Evolutionary conservation across 768 basidiomycete genomes (phyloP), one percentile per base, ranked within the genome.

Genomic region (Tricholoma saponaceum): DNA sequence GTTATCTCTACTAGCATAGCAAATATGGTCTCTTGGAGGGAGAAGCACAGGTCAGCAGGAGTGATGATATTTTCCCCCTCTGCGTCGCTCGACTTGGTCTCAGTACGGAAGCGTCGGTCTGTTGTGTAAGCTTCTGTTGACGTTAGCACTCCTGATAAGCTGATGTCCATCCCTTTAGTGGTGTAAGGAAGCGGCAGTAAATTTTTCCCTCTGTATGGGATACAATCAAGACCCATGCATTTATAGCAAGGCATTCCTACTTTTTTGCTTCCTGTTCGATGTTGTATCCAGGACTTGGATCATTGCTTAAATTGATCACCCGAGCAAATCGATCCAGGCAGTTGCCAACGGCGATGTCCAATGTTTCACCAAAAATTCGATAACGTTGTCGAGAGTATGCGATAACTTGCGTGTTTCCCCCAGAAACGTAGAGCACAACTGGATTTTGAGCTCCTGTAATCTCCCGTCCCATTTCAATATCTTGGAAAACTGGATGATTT

Each of bases 1-100:
- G 97, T 98, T 59, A 98, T 99, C 74, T 99, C 97, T 14, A 99
- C 97, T 2, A 99, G 79, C 97, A 99, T 99, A 0, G 95, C 90
- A 70, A 90, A 99, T 0, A 98, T 86, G 0, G 92, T 97, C 73
- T 99, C 97, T 73, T 99, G 97, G 3, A 99, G 76, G 5, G 94
- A 95, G 72, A 94, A 98, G 72, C 97, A 99, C 25, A 99, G 74
- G 70, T 99, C 97, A n/a, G 92, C 90, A 12, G 95, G 86, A 6
- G 92, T 98, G 65, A 98, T 92, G 57, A 87, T 79, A 64, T 95
- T 88, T 20, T 80, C 76, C 22, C 81, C 78, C 16, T 77, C 73
- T 1, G 72, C 66, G 61, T 76, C 76, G n/a, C 60, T 62, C 5
- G 63, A 67, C 18, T 63, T 55, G 13, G 73, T 77, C 30, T 77